A percentile compares a stretch with the other conserved stretches of the same genome.
These are phyloP conservation scores for Glomus cerebriforme DNA, from an alignment of 192 early-diverging fungal genomes.

Conservation along the genomic window DNA sequence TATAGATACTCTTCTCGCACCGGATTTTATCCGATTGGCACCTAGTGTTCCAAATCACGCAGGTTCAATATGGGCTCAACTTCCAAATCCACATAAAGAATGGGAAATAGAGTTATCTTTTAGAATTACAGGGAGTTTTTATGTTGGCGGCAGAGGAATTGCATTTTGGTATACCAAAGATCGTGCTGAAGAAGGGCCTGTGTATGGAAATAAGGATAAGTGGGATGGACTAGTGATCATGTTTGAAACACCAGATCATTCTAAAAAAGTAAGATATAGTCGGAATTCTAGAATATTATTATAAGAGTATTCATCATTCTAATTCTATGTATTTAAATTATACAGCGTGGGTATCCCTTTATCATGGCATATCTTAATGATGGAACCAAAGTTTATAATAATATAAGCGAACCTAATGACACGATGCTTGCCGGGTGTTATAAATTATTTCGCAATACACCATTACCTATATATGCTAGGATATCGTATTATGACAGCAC, in stretches of 20 bases:
- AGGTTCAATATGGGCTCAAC: constrained; percentile 63
- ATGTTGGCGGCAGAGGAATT: constrained; percentile 70
- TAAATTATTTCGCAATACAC: constrained; percentile 68
- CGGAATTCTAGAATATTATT: not conserved
- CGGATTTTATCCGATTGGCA: constrained; percentile 60
- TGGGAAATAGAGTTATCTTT: constrained; percentile 75
- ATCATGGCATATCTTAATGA: constrained; percentile 68
- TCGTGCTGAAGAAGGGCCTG: constrained; percentile 48
- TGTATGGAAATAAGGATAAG: constrained; percentile 67
- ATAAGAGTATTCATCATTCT: not conserved
- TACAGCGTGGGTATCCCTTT: constrained; percentile 50
- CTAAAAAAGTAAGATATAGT: constrained; percentile 37
- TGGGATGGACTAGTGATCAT: constrained; percentile 69
- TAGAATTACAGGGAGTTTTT: constrained; percentile 55
- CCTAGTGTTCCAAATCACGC: constrained; percentile 56
- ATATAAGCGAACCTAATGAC: constrained; percentile 38
- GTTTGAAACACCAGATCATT: constrained; percentile 62
- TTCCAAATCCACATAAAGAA: constrained; percentile 62
- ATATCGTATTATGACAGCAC: constrained; percentile 64
- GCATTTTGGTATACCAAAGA: constrained; percentile 84
- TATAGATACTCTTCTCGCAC: constrained; percentile 32
- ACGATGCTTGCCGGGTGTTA: constrained; percentile 54
- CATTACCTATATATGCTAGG: constrained; percentile 51
- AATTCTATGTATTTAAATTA: not conserved
- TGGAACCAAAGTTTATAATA: constrained; percentile 43